These are phyloP conservation scores for Salvia hispanica DNA, from an alignment of 257 asterid genomes.

Conservation along the genomic window DNA sequence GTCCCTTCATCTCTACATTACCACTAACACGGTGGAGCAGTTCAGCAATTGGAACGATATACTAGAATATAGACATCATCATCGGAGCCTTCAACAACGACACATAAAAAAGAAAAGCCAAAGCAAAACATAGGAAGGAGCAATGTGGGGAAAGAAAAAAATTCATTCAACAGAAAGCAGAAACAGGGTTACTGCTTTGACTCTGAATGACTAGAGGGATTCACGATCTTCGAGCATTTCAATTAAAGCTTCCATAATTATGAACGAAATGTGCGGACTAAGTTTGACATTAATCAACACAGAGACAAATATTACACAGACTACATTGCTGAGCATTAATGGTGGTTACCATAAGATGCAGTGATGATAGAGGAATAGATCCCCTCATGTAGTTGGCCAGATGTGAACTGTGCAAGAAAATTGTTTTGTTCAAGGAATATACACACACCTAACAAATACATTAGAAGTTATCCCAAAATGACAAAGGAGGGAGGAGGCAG, in stretches of 20 bases:
- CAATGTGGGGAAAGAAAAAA: neutral
- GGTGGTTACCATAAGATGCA: constrained; percentile 16
- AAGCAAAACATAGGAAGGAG: neutral
- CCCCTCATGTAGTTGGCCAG: constrained; percentile 8
- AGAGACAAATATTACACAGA: constrained; percentile 10
- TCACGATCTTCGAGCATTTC: neutral
- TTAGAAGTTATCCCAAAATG: constrained; percentile 7
- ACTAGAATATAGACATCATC: constrained; percentile 45
- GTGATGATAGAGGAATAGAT: constrained; percentile 21
- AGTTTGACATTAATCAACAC: constrained; percentile 18
- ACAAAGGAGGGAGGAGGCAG: constrained; percentile 26
- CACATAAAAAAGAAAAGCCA: constrained; percentile 5
- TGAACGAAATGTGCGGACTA: constrained; percentile 11
- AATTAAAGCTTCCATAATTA: constrained; percentile 4
- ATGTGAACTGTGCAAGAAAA: constrained; percentile 22
- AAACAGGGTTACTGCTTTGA: neutral
- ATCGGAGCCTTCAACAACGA: constrained; percentile 40
- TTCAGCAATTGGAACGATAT: constrained; percentile 68
- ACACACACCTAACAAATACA: constrained; percentile 13
- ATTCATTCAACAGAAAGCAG: neutral
- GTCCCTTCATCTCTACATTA: constrained; percentile 65
- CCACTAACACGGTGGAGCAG: constrained; percentile 43
- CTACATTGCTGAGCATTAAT: constrained; percentile 18
- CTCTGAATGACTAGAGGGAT: neutral
- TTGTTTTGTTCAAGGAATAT: constrained; percentile 28